A percentile compares a stretch with the other conserved stretches of the same genome.
Evolutionary conservation across 169 alveolate species (phyloP).

Genomic region (Plasmodium vinckei): DNA sequence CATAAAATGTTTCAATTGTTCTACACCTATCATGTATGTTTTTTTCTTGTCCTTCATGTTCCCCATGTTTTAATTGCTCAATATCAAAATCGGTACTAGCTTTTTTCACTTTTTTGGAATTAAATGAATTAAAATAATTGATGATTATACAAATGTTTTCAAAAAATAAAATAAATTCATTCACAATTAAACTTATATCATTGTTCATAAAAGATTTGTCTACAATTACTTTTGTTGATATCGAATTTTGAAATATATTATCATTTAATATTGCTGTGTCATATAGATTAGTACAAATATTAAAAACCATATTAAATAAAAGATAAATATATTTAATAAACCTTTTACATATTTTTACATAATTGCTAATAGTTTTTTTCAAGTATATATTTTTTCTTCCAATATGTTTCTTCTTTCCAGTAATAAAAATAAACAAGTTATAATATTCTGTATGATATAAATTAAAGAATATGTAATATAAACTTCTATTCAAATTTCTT

Average conservation of each 20-base stretch:
- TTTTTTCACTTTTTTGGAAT: conserved; percentile 5
- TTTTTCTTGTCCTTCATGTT: background rate
- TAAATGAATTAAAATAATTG: conserved; percentile 15
- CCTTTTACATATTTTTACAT: conserved; percentile 21
- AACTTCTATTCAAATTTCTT: conserved; percentile 30
- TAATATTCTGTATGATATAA: conserved; percentile 64
- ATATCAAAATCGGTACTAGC: background rate
- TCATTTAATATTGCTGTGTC: conserved; percentile 17
- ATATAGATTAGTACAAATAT: conserved; percentile 49
- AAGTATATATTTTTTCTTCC: conserved; percentile 2
- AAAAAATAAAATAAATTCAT: conserved; percentile 47
- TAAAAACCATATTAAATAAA: conserved; percentile 57
- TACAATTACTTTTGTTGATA: conserved; percentile 59
- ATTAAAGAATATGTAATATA: conserved; percentile 61
- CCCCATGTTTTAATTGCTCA: background rate
- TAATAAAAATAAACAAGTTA: conserved; percentile 16
- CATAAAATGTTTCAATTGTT: conserved; percentile 9
- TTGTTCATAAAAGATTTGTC: conserved; percentile 14
- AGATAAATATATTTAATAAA: conserved; percentile 65
- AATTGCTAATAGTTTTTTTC: background rate
- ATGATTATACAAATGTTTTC: conserved; percentile 36
- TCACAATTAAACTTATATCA: conserved; percentile 55
- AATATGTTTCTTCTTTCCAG: background rate
- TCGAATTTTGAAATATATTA: conserved; percentile 12
- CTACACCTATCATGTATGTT: background rate